Percentiles rank a stretch among this genome's conserved stretches.
These are phyloP conservation scores for Colletotrichum agaves DNA, from an alignment of 2,329 filamentous ascomycete species.

Conservation along the genomic window DNA sequence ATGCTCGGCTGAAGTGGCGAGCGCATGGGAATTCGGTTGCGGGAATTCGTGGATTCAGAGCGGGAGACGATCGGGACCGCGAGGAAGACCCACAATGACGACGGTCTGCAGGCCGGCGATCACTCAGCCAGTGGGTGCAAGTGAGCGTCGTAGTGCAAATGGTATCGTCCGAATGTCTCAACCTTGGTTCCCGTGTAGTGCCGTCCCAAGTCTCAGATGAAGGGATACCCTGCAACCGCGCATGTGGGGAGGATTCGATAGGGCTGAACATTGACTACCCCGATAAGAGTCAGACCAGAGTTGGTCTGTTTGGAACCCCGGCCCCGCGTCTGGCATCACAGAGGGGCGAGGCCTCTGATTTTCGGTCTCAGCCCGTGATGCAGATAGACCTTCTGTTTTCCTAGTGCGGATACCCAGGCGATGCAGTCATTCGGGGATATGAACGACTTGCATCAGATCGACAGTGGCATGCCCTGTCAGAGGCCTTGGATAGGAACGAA, in stretches of 20 bases:
- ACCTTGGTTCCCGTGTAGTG: neutral
- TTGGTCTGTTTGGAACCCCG: neutral
- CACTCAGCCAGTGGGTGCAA: neutral
- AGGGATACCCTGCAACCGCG: neutral
- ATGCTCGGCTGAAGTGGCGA: neutral
- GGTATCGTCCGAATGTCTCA: neutral
- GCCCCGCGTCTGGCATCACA: conserved; percentile 14
- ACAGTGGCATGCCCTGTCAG: neutral
- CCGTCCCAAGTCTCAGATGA: neutral
- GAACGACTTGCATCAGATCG: neutral
- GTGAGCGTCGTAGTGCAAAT: neutral
- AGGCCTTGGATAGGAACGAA: neutral
- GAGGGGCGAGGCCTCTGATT: neutral
- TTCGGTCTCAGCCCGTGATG: neutral
- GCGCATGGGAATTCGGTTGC: neutral
- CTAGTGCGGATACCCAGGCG: neutral
- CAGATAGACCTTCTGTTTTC: neutral
- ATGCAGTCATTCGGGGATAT: conserved; percentile 11
- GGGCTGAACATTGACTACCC: conserved; percentile 16
- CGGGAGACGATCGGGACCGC: neutral
- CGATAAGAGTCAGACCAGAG: neutral
- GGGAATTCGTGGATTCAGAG: neutral
- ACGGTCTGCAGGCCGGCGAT: neutral
- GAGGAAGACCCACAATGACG: neutral
- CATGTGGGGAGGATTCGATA: conserved; percentile 17